Conservation (phyloP, 2,329 filamentous ascomycete genomes). For the Shiraia sp. region DNA sequence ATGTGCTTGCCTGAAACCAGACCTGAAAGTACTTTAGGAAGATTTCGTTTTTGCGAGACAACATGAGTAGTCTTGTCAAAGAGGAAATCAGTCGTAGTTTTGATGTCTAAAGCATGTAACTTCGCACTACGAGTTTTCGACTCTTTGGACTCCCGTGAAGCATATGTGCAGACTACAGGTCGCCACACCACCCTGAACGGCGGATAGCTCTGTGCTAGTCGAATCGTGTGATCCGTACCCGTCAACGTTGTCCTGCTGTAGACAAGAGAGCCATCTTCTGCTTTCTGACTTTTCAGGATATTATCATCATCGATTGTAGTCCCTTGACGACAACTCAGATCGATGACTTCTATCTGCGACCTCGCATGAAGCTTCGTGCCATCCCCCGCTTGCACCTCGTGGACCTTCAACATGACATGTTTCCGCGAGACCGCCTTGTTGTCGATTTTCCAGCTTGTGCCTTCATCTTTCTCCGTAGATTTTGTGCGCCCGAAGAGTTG, state of each 20-base stretch:
- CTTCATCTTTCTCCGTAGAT: constrained; percentile 54
- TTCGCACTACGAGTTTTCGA: constrained; percentile 56
- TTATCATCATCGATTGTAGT: constrained; percentile 75
- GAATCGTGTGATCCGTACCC: constrained; percentile 62
- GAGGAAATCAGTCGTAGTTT: constrained; percentile 75
- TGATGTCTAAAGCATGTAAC: constrained; percentile 87
- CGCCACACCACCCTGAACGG: constrained; percentile 75
- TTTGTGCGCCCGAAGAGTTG: constrained; percentile 84
- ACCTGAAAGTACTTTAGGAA: constrained; percentile 82
- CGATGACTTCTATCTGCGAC: constrained; percentile 73
- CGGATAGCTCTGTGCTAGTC: constrained; percentile 71
- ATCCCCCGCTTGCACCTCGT: constrained; percentile 65
- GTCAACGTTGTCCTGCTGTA: constrained; percentile 30
- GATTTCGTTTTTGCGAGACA: constrained; percentile 87
- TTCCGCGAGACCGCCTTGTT: constrained; percentile 86
- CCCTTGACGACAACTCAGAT: constrained; percentile 79
- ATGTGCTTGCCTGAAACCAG: constrained; percentile 80
- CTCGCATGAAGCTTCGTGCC: constrained; percentile 67
- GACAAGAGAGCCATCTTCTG: constrained; percentile 34
- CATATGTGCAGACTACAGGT: constrained; percentile 80
- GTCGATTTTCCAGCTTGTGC: constrained; percentile 61
- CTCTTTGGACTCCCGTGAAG: constrained; percentile 67
- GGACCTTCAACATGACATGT: constrained; percentile 79
- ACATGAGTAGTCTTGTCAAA: constrained; percentile 78
- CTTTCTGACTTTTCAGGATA: constrained; percentile 63